These are phyloP conservation scores for Phaeotremella fagi DNA, from an alignment of 768 basidiomycete genomes.

Conservation along the genomic window DNA sequence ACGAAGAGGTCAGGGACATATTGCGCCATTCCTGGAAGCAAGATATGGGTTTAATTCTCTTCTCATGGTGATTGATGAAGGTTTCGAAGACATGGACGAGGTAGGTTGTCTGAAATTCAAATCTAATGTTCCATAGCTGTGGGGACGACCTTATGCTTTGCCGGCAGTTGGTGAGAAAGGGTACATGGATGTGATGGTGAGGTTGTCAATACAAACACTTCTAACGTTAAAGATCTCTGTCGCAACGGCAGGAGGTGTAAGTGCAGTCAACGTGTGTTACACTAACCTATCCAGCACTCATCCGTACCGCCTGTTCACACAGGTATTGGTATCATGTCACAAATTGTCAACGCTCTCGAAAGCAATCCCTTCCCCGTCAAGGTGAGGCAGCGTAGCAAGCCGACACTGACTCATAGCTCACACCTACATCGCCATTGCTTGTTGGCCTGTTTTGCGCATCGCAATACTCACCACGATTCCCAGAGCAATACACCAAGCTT, in stretches of 20 bases:
- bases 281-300: constrained; percentile 4
- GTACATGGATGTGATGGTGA: constrained; percentile 18
- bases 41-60: constrained; percentile 10
- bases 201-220: too few species aligned
- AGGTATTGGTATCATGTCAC: constrained; percentile 18
- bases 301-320: constrained; percentile 13
- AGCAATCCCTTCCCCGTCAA: constrained; percentile 10
- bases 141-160: constrained; percentile 10
- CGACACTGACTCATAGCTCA: not conserved
- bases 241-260: constrained; percentile 15
- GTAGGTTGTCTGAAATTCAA: too few species aligned
- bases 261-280: too few species aligned
- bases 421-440: constrained; percentile 9
- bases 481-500: constrained; percentile 5
- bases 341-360: constrained; percentile 14
- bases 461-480: constrained; percentile 19
- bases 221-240: constrained; percentile 8
- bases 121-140: constrained; percentile 1
- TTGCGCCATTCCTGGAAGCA: constrained; percentile 11
- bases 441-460: constrained; percentile 12
- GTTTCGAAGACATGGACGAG: not conserved
- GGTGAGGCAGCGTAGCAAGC: not conserved
- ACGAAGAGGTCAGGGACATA: constrained; percentile 12
- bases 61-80: constrained; percentile 11
- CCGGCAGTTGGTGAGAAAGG: constrained; percentile 16